Evolutionary conservation across 331 rosid species (phyloP), one percentile per base, ranked within the genome.

Genomic region (Malus hybrid): DNA sequence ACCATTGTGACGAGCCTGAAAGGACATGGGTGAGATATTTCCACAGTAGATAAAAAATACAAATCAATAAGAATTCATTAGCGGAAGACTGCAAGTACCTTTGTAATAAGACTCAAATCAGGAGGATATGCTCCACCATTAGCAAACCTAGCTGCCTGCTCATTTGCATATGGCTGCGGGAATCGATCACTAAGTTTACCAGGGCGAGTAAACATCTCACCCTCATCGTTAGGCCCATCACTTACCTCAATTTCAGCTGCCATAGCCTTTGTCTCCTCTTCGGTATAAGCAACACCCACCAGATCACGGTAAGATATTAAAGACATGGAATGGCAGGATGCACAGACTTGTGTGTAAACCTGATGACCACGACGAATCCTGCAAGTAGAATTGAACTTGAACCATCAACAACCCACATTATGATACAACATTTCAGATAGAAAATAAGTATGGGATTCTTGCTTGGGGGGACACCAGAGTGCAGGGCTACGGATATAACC

Each of bases 321-420:
- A 69, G 97, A 88, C 97, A 91, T 90, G 15, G 97, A 94, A 85
- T 94, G 99, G 81, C 96, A 94, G 36, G 99, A 94, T 65, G 97
- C 97, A 85, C 96, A 94, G 80, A 94, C 97, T 86, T 94, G 89
- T 33, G 74, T 73, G 81, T 94, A 94, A 80, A 94, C 99, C 86
- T 91, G 97, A 87, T 94, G 99, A 78, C 99, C 99, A 66, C 96
- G 97, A 36, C 99, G 96, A 77, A 94, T 85, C 90, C 99, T 94
- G 95, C 80, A 77, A 42, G 39, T 12, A 81, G 72, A 86, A 79
- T 75, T 72, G 52, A 24, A 66, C 74, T 71, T 29, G 63, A 67
- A 72, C 66, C 28, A 82, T 56, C 74, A 69, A 77, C 33, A 30
- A 28, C 18, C 7, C 2, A 10, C 10, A 64, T 53, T 72, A 60